Conservation (phyloP, 257 asterid genomes). For the Cinchona pubescens region DNA sequence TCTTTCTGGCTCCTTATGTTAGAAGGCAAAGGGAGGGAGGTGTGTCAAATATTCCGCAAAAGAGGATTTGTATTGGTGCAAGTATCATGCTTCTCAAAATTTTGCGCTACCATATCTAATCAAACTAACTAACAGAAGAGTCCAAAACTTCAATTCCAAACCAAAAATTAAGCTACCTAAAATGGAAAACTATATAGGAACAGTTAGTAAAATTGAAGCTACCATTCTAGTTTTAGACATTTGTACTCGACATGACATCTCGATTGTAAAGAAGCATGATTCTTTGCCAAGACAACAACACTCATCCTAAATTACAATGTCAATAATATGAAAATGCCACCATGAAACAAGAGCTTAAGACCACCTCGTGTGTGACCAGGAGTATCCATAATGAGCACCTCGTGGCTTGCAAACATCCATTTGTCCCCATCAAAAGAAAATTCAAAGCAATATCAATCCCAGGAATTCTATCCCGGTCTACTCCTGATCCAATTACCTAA, state of each 20-base stretch:
- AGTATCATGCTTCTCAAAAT: not conserved
- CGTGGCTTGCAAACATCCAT: conserved; percentile 99
- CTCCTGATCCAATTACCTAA: conserved; percentile 82
- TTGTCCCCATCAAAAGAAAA: conserved; percentile 92
- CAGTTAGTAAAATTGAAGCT: not conserved
- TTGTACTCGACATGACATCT: not conserved
- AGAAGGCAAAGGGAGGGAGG: too few relatives aligned
- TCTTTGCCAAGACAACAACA: not conserved
- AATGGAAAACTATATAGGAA: not conserved
- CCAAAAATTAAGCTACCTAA: too few relatives aligned
- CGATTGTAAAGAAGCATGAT: too few relatives aligned
- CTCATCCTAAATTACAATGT: too few relatives aligned
- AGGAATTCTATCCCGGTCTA: conserved; percentile 88
- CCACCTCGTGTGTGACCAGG: conserved; percentile 97
- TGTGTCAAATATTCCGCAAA: not conserved
- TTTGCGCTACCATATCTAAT: not conserved
- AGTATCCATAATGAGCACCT: conserved; percentile 77
- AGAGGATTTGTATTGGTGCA: not conserved
- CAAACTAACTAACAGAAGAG: not conserved
- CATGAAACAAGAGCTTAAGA: conserved; percentile 20
- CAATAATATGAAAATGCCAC: not conserved
- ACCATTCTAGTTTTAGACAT: not conserved
- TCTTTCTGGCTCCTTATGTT: too few relatives aligned
- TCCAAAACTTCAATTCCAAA: not conserved
- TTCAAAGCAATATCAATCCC: conserved; percentile 82